Conservation (phyloP, 192 early-diverging fungal species). For the Lunasporangiospora selenospora region DNA sequence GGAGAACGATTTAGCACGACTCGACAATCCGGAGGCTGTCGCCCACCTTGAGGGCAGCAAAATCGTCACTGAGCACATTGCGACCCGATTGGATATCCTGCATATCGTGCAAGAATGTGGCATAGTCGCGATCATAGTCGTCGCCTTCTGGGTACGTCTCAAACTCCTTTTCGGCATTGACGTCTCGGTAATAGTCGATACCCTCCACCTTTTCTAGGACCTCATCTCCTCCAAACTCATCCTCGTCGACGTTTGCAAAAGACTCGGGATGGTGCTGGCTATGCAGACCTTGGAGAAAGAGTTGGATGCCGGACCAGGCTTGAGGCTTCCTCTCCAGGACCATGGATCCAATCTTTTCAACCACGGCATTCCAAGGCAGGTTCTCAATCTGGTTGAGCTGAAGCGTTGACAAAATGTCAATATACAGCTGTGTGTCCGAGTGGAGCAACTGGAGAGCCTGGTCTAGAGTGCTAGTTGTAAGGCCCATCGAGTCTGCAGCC, state of each 20-base stretch:
- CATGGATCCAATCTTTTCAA: constrained; percentile 30
- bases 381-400: constrained; percentile 52
- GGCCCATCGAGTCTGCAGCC: constrained; percentile 46
- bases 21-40: constrained; percentile 14
- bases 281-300: constrained; percentile 45
- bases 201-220: constrained; percentile 42
- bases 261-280: constrained; percentile 14
- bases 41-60: constrained; percentile 21
- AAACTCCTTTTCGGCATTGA: constrained; percentile 26
- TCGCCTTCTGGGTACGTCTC: constrained; percentile 23
- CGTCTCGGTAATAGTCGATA: constrained; percentile 31
- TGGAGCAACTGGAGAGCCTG: constrained; percentile 37
- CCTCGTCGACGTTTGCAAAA: background rate
- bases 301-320: constrained; percentile 34
- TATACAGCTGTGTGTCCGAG: constrained; percentile 47
- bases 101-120: background rate
- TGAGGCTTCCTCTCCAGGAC: constrained; percentile 34
- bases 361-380: constrained; percentile 48
- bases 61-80: constrained; percentile 7
- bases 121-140: constrained; percentile 16
- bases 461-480: constrained; percentile 28
- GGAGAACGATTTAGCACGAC: constrained; percentile 11
- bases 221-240: constrained; percentile 24
- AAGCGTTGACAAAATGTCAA: constrained; percentile 49
- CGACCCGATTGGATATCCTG: constrained; percentile 11